phyloP scores from a whole-genome alignment of 345 rosid species.

The Litchi chinensis region DNA sequence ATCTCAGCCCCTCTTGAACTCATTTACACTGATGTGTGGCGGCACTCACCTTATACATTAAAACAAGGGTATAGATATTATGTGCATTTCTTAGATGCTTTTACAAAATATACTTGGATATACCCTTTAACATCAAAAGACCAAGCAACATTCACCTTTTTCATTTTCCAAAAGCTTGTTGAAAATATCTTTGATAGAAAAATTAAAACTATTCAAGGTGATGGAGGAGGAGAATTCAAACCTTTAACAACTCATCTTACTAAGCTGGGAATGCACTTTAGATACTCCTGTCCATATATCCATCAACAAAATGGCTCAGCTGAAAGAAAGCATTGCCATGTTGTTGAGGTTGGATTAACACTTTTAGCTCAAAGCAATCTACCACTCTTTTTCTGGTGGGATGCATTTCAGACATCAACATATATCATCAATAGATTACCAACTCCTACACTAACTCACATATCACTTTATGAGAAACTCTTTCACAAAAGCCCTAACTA shows the following conservation, averaged over 20 bases:
- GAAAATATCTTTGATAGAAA: not conserved
- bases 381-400: too few relatives aligned
- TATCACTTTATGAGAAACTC: too few relatives aligned
- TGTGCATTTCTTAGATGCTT: not conserved
- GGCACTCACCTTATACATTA: accelerated
- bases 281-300: not conserved
- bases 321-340: not conserved
- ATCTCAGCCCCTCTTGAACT: not conserved
- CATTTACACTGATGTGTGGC: not conserved
- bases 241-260: not conserved
- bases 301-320: not conserved
- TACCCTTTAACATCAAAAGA: not conserved
- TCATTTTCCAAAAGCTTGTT: not conserved
- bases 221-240: not conserved
- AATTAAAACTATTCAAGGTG: not conserved
- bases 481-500: too few relatives aligned
- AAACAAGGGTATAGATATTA: not conserved
- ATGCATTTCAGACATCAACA: too few relatives aligned
- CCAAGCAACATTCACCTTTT: not conserved
- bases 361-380: too few relatives aligned
- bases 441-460: too few relatives aligned
- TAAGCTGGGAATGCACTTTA: not conserved
- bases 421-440: too few relatives aligned
- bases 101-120: not conserved
- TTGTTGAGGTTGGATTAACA: too few relatives aligned